Conservation (phyloP, 257 asterid genomes). For the Fraxinus excelsior region DNA sequence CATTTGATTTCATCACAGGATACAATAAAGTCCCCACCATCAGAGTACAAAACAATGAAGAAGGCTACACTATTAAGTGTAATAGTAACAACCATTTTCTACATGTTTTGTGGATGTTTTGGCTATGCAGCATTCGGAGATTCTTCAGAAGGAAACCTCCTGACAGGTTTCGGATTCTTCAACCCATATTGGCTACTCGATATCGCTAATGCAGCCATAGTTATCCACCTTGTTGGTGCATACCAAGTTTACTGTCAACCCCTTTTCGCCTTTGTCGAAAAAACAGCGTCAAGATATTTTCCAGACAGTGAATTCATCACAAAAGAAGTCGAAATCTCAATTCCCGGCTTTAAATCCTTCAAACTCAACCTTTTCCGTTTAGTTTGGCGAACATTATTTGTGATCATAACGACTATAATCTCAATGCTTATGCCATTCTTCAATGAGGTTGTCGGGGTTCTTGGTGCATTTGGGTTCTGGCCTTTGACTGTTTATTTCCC, state of each 20-base stretch:
- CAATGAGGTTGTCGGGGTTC: slow-evolving; percentile 32
- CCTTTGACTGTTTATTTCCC: slow-evolving; percentile 38
- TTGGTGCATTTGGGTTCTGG: slow-evolving; percentile 40
- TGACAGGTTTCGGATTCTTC: slow-evolving; percentile 38
- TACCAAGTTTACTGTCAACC: slow-evolving; percentile 43
- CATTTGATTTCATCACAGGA: slow-evolving; percentile 16
- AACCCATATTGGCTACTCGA: slow-evolving; percentile 40
- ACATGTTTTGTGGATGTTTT: slow-evolving; percentile 36
- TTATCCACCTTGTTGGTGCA: slow-evolving; percentile 36
- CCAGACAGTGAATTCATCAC: slow-evolving; percentile 28
- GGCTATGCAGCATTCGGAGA: slow-evolving; percentile 40
- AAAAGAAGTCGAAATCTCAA: slow-evolving; percentile 19
- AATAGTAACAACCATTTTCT: slow-evolving; percentile 31
- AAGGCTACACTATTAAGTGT: slow-evolving; percentile 34
- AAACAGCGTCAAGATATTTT: slow-evolving; percentile 17
- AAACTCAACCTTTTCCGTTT: slow-evolving; percentile 34
- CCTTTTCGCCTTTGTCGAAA: slow-evolving; percentile 33
- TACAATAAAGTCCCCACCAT: slow-evolving; percentile 34
- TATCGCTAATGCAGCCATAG: slow-evolving; percentile 32
- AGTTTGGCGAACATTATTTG: slow-evolving; percentile 32
- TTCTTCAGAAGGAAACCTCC: slow-evolving; percentile 27
- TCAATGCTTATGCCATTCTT: slow-evolving; percentile 40
- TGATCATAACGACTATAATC: slow-evolving; percentile 26
- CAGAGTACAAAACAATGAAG: slow-evolving; percentile 33
- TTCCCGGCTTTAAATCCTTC: slow-evolving; percentile 13